Base-by-base conservation (phyloP, 2,329 filamentous ascomycete genomes). In the Diaporthe capsici region DNA sequence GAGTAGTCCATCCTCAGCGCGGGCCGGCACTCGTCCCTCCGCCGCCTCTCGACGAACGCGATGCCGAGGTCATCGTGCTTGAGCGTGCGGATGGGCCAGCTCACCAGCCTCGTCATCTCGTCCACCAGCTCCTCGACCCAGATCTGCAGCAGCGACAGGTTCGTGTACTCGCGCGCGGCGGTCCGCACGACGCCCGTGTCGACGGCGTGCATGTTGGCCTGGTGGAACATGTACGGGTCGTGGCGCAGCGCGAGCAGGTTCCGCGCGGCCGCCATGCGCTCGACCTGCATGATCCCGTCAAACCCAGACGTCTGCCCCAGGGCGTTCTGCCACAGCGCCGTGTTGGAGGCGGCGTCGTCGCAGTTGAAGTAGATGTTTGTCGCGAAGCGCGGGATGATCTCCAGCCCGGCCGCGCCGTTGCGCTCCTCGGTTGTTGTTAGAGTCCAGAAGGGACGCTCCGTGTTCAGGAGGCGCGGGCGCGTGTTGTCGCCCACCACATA, bases 171-270 rank as follows among this genome's bases (percentile, higher is more conserved):
- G 44, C 44, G 63, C 2, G 63, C 31, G 31, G 63, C 44, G 28
- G 63, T 67, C 4, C 31, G 63, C 28, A 67, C 63, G 63, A 51
- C 63, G 44, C 63, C 63, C 44, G 63, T 67, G 44, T 67, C 63
- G 31, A 67, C 63, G 44, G 63, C 63, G 44, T 67, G 63, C 63
- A 67, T 15, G 44, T 67, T 67, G 12, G 63, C 63, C 63, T 67
- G 63, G 63, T 67, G 63, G 63, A 67, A 67, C 63, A 67, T 67
- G 63, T 67, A 67, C 44, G 63, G 63, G 31, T 67, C 63, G 31
- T 67, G 63, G 28, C 63, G 63, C 6, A 67, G 63, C 28, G 63
- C 63, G 63, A 67, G 63, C 8, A 67, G 63, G 63, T 67, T 67
- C 12, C 63, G 63, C 44, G 63, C 28, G 20, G 63, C 63, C 6